These are phyloP conservation scores for Aureobasidium melanogenum DNA, from an alignment of 2,329 filamentous ascomycete species.

Conservation along the genomic window DNA sequence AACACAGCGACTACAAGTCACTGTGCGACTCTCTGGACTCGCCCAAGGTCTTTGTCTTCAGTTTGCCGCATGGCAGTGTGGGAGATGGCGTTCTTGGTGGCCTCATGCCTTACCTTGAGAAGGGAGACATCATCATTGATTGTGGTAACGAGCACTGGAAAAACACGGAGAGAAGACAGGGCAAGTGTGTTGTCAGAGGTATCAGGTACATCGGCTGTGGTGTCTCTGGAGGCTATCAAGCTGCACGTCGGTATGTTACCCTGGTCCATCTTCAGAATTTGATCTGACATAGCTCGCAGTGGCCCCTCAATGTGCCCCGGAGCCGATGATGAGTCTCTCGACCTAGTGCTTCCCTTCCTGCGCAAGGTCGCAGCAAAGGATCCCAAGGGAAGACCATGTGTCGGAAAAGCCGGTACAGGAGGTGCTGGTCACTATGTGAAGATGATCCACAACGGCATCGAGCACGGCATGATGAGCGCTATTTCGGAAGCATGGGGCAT, in stretches of 20 bases:
- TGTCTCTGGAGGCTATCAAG: constrained; percentile 61
- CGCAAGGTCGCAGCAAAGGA: constrained; percentile 56
- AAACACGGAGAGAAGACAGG: constrained; percentile 55
- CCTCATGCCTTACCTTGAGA: constrained; percentile 43
- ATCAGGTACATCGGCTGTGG: constrained; percentile 61
- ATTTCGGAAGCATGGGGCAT: constrained; percentile 58
- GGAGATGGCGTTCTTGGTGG: constrained; percentile 40
- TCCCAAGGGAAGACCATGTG: constrained; percentile 49
- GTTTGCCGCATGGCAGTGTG: constrained; percentile 40
- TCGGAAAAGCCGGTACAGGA: constrained; percentile 50
- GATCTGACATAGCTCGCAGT: constrained; percentile 28
- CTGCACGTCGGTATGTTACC: constrained; percentile 34
- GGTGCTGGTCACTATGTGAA: constrained; percentile 65
- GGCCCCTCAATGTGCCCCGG: constrained; percentile 62
- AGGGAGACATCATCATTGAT: constrained; percentile 59
- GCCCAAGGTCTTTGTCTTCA: constrained; percentile 46
- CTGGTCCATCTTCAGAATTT: not conserved
- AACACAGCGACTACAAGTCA: constrained; percentile 40
- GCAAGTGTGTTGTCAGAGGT: constrained; percentile 45
- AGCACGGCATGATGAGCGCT: constrained; percentile 61
- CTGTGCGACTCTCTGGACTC: constrained; percentile 41
- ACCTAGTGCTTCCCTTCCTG: constrained; percentile 53
- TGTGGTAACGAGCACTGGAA: constrained; percentile 60
- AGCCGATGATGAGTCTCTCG: constrained; percentile 48
- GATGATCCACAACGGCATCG: constrained; percentile 69